Base-by-base conservation (phyloP, 2,329 filamentous ascomycete species). In the Diaporthe batatas region DNA sequence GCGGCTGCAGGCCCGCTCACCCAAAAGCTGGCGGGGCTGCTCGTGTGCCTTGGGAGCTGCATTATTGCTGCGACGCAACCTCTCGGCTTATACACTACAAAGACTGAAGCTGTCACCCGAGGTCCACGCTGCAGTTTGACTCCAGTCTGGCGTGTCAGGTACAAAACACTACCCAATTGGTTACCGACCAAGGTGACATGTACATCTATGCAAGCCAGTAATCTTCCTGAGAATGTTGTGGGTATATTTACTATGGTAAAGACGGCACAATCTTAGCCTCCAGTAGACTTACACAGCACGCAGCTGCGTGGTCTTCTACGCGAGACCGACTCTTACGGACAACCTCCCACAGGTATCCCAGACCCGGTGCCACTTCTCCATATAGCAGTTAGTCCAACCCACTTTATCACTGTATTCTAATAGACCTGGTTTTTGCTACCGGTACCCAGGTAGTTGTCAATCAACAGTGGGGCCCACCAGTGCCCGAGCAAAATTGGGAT, bases 61-160 rank as follows among this genome's bases (percentile, higher is more conserved):
- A 29, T 29, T n/a, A n/a, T n/a, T n/a, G 42, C 42, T 47, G 42
- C 44, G 6, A 47, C 59, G 42, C 59, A 64, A 47, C 59, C 25
- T 49, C 59, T 47, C 36, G 58, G 42, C 39, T 47, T n/a, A 32
- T n/a, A 64, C 25, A 64, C n/a, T n/a, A 64, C 25, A 64, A 8
- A 34, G 34, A 49, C 42, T 29, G 25, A 34, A 65, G 42, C 59
- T 49, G 59, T 36, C 25, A 51, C 18, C 11, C 8, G 59, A 49
- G 18, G 59, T 32, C 49, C 59, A 65, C 59, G 1, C 25, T 34
- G 42, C 42, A 29, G 23, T 23, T n/a, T 8, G 42, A 12, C n/a
- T 49, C n/a, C 23, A 29, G 14, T n/a, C 18, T 62, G 39, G 32
- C 23, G 47, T 32, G 14, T 44, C 18, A 34, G 47, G 47, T 51